Evolutionary conservation across 129 eudicot genomes (phyloP).

Genomic region (Artemisia argyi): DNA sequence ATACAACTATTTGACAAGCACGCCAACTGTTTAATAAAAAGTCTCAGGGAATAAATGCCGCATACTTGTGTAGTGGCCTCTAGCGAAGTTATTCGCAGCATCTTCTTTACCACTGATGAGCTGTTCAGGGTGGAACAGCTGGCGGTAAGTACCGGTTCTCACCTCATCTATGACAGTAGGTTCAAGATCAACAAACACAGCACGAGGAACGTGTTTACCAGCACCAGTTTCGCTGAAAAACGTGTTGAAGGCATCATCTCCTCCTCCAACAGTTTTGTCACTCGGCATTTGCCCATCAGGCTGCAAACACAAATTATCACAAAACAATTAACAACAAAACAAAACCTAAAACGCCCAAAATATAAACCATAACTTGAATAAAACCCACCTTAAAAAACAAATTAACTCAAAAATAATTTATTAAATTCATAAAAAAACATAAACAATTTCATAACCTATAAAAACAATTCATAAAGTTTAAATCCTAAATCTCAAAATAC

Average conservation of each 20-base stretch:
- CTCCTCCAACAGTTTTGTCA: conserved; percentile 72
- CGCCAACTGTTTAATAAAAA: conserved; percentile 6
- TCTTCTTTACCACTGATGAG: conserved; percentile 88
- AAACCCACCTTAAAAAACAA: too few species aligned
- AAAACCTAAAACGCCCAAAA: not conserved
- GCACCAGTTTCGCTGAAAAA: conserved; percentile 87
- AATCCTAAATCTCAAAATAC: too few species aligned
- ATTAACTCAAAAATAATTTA: too few species aligned
- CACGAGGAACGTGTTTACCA: conserved; percentile 81
- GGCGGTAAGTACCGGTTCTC: conserved; percentile 72
- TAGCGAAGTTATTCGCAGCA: conserved; percentile 81
- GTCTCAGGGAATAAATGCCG: not conserved
- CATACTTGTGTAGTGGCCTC: conserved; percentile 82
- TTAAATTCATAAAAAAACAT: too few species aligned
- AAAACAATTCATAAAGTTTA: too few species aligned
- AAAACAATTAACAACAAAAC: not conserved
- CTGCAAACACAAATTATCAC: conserved; percentile 25
- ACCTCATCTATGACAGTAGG: conserved; percentile 87
- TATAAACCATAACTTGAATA: not conserved
- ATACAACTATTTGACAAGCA: too few species aligned
- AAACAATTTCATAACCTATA: too few species aligned
- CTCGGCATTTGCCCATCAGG: conserved; percentile 91
- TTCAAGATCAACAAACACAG: conserved; percentile 73
- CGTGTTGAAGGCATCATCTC: conserved; percentile 86
- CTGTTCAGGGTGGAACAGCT: conserved; percentile 82